Base-by-base conservation (phyloP, 1,139 yeast species). In the Nakaseomyces sp. region DNA sequence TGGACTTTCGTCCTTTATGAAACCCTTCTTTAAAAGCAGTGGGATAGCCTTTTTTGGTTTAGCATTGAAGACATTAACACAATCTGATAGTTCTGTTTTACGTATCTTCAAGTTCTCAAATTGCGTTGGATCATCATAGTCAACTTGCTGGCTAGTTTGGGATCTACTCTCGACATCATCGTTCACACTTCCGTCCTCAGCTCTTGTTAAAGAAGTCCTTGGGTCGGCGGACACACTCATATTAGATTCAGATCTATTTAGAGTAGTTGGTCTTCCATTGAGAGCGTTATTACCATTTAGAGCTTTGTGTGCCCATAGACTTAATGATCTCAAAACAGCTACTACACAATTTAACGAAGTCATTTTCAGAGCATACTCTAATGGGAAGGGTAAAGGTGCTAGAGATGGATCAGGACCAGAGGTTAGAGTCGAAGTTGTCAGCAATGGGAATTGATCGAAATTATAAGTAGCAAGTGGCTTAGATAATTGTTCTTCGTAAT, bases 231-330 rank as follows among this genome's bases (percentile, higher is more conserved):
- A 35, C 17, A 36, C n/a, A 30, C 33, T 28, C 19, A 31, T 18
- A 17, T 31, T 42, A 16, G 44, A 42, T 24, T 42, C 41, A 12
- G 25, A 19, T 8, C 32, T 37, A 7, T 29, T 26, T 10, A 37
- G 2, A 8, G 28, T 24, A 5, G 44, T 20, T 25, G 44, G 38
- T 32, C 41, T 33, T 22, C 43, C 45, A 18, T 47, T 41, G 36
- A 47, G 20, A 5, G 44, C 25, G 13, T 42, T 26, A 25, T 43
- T 58, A 36, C 67, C 61, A 13, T 69, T 66, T 42, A 77, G 63
- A 2, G 87, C 89, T 50, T 83, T 77, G 52, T 86, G 95, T 7
- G 95, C 87, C 96, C 97, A 89, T 2, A 87, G 73, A 55, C 84
- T 73, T 40, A 91, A 70, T 0, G 96, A 86, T 53, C 88, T 72